These are phyloP conservation scores for Phytopythium sindhum DNA, from an alignment of 352 stramenopile genomes.

Conservation along the genomic window DNA sequence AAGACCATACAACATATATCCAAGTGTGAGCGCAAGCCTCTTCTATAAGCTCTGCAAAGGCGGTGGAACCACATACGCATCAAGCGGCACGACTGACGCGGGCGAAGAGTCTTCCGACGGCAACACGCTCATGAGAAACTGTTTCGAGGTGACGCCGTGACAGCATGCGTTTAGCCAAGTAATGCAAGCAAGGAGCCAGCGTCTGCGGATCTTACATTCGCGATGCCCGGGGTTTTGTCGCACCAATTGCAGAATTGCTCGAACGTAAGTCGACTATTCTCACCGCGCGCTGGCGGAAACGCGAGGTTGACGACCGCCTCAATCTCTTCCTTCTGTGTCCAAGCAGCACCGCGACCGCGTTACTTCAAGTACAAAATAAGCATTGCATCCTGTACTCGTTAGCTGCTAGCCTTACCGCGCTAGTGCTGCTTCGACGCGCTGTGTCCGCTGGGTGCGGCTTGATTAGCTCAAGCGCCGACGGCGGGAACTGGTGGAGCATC, in stretches of 20 bases:
- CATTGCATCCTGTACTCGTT: not conserved
- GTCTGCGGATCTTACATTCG: conserved; percentile 34
- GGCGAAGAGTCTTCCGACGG: conserved; percentile 49
- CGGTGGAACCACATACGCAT: conserved; percentile 21
- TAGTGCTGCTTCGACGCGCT: conserved; percentile 5
- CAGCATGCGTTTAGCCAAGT: not conserved
- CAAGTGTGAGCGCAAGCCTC: not conserved
- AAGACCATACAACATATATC: not conserved
- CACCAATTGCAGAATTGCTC: conserved; percentile 88
- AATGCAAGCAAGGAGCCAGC: not conserved
- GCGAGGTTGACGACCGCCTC: conserved; percentile 84
- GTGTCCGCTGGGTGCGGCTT: conserved; percentile 16
- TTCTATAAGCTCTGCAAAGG: not conserved
- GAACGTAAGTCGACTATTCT: conserved; percentile 73
- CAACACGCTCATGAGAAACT: conserved; percentile 81
- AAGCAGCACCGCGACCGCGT: not conserved
- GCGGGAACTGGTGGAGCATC: conserved; percentile 84
- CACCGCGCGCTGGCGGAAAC: conserved; percentile 37
- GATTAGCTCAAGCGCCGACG: conserved; percentile 63
- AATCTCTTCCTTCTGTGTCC: conserved; percentile 54
- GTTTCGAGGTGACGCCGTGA: not conserved
- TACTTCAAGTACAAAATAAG: too few species aligned
- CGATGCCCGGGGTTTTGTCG: conserved; percentile 70
- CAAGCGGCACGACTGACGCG: conserved; percentile 25
- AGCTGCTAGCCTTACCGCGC: conserved; percentile 6